phyloP scores from a whole-genome alignment of 306 rosid species.

The Psophocarpus tetragonolobus region DNA sequence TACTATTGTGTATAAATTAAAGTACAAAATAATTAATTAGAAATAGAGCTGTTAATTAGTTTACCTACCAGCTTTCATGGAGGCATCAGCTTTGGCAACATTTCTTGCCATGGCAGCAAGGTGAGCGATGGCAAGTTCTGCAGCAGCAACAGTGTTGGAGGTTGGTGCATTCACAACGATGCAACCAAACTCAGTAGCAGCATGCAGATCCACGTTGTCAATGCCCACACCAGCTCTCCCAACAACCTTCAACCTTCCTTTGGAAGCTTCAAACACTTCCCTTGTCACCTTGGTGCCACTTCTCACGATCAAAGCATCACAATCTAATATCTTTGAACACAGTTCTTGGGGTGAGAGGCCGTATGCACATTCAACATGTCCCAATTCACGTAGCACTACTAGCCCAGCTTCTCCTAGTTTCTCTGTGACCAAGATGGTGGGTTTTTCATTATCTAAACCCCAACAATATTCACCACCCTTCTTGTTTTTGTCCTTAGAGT shows the following conservation, averaged over 20 bases:
- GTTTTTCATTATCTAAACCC: too few species aligned
- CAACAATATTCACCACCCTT: too few species aligned
- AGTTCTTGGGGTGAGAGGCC: conserved; percentile 54
- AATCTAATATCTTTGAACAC: conserved; percentile 53
- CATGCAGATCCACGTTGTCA: conserved; percentile 76
- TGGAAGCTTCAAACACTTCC: conserved; percentile 54
- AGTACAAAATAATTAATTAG: too few species aligned
- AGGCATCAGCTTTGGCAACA: conserved; percentile 71
- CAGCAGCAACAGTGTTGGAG: conserved; percentile 70
- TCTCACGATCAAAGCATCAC: conserved; percentile 69
- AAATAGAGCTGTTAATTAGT: too few species aligned
- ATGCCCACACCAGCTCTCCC: conserved; percentile 86
- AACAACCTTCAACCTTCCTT: conserved; percentile 70
- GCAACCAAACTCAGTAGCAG: conserved; percentile 72
- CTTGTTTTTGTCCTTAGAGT: too few species aligned
- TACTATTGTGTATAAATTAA: too few species aligned
- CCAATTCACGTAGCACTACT: conserved; percentile 46
- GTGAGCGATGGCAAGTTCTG: conserved; percentile 70
- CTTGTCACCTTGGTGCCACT: conserved; percentile 69
- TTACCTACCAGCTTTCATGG: conserved; percentile 73
- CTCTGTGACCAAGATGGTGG: conserved; percentile 65
- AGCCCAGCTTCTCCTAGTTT: conserved; percentile 74
- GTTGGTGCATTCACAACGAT: conserved; percentile 78
- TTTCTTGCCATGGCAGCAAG: conserved; percentile 70
- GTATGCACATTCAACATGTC: too few species aligned